These are phyloP conservation scores for Aspergillus fructus DNA, from an alignment of 2,329 filamentous ascomycete species.

Conservation along the genomic window DNA sequence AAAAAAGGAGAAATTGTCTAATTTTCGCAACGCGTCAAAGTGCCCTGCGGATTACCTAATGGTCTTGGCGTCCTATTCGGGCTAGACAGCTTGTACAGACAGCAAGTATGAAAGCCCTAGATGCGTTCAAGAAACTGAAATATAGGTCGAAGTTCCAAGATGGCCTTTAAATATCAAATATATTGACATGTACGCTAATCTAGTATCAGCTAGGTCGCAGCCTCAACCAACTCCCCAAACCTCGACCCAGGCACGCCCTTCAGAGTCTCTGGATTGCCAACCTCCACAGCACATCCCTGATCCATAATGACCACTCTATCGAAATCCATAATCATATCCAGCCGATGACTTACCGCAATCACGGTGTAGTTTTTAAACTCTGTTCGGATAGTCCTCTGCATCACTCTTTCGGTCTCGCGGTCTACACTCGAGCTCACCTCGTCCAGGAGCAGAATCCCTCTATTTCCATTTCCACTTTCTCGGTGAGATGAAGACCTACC, in stretches of 20 bases:
- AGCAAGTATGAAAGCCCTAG: too few relatives aligned
- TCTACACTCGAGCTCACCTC: conserved; percentile 21
- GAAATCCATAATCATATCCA: conserved; percentile 29
- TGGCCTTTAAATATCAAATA: too few relatives aligned
- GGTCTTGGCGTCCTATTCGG: too few relatives aligned
- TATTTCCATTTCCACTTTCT: neutral
- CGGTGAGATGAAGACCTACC: neutral
- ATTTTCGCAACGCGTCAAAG: too few relatives aligned
- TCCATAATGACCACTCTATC: conserved; percentile 30
- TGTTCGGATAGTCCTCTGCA: conserved; percentile 26
- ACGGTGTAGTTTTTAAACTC: conserved; percentile 29
- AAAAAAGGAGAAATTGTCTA: too few relatives aligned
- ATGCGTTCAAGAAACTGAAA: too few relatives aligned
- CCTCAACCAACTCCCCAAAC: conserved; percentile 8
- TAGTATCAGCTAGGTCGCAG: neutral
- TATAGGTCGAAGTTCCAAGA: too few relatives aligned
- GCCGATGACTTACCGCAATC: conserved; percentile 29
- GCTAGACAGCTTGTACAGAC: too few relatives aligned
- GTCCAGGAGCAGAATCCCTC: conserved; percentile 22
- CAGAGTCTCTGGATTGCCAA: conserved; percentile 13
- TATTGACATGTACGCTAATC: too few relatives aligned
- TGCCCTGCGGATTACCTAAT: too few relatives aligned
- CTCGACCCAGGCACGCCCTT: neutral
- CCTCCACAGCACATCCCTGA: conserved; percentile 18
- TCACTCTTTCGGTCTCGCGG: conserved; percentile 14